Conservation (phyloP, 1,139 yeast genomes). For the Suzukiozyma palmioleophila region DNA sequence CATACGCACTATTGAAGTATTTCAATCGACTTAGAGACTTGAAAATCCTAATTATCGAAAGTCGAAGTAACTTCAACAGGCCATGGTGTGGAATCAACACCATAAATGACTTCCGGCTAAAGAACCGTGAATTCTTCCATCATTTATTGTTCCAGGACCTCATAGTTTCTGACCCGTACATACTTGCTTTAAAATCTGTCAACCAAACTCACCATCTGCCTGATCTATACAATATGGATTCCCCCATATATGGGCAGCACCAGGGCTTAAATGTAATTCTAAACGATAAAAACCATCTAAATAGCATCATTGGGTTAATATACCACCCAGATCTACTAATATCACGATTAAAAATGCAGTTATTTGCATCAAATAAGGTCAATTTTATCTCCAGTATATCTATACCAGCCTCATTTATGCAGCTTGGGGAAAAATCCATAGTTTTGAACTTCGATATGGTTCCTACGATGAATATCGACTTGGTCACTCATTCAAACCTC, state of each 20-base stretch:
- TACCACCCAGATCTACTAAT: constrained; percentile 14
- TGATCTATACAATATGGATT: constrained; percentile 6
- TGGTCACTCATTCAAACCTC: neutral
- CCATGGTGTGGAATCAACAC: constrained; percentile 27
- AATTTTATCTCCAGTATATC: constrained; percentile 4
- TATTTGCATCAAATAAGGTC: constrained; percentile 9
- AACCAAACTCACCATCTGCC: neutral
- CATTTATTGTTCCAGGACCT: constrained; percentile 7
- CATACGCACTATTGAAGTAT: constrained; percentile 10
- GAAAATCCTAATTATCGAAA: constrained; percentile 8
- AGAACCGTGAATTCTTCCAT: constrained; percentile 6
- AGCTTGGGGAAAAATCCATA: neutral
- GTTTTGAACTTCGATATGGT: neutral
- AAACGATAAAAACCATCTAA: neutral
- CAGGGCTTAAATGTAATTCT: constrained; percentile 2
- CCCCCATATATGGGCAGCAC: constrained; percentile 5
- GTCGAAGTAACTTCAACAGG: constrained; percentile 5
- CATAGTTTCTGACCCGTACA: constrained; percentile 2
- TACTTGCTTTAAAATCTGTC: neutral
- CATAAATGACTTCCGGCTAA: constrained; percentile 10
- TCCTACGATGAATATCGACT: neutral
- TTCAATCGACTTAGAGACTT: constrained; percentile 8
- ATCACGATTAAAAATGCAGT: constrained; percentile 7
- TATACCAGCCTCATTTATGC: neutral
- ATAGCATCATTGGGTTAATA: constrained; percentile 9